These are phyloP conservation scores for Primulina huaijiensis DNA, from an alignment of 257 asterid species.

Conservation along the genomic window DNA sequence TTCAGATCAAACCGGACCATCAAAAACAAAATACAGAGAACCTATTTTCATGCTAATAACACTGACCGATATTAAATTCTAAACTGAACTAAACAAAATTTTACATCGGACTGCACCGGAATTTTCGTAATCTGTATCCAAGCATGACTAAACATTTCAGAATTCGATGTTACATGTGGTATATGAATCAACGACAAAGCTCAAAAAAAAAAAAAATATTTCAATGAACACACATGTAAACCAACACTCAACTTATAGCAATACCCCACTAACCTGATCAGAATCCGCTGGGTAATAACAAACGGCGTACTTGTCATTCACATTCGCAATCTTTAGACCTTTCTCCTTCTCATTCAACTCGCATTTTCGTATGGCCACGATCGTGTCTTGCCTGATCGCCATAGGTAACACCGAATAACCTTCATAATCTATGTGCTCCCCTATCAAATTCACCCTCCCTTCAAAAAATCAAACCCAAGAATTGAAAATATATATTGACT, in stretches of 20 bases:
- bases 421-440: constrained; percentile 97
- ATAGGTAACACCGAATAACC: constrained; percentile 97
- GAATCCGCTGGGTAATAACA: constrained; percentile 93
- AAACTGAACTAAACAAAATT: too few relatives aligned
- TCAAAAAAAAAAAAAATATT: too few relatives aligned
- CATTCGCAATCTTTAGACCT: constrained; percentile 69
- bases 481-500: not conserved
- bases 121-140: not conserved
- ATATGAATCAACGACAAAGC: not conserved
- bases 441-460: constrained; percentile 94
- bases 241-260: not conserved
- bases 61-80: too few relatives aligned
- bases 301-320: constrained; percentile 66
- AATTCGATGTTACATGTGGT: too few relatives aligned
- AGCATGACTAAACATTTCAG: not conserved
- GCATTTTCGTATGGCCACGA: constrained; percentile 70
- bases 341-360: constrained; percentile 41
- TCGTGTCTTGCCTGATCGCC: constrained; percentile 94
- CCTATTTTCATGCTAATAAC: too few relatives aligned
- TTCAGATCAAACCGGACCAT: too few relatives aligned
- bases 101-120: not conserved
- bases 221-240: not conserved
- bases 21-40: too few relatives aligned
- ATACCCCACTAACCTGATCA: constrained; percentile 53
- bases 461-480: not conserved